Base-by-base conservation (phyloP, 495 filamentous ascomycete genomes). In the Penicillium salamii region DNA sequence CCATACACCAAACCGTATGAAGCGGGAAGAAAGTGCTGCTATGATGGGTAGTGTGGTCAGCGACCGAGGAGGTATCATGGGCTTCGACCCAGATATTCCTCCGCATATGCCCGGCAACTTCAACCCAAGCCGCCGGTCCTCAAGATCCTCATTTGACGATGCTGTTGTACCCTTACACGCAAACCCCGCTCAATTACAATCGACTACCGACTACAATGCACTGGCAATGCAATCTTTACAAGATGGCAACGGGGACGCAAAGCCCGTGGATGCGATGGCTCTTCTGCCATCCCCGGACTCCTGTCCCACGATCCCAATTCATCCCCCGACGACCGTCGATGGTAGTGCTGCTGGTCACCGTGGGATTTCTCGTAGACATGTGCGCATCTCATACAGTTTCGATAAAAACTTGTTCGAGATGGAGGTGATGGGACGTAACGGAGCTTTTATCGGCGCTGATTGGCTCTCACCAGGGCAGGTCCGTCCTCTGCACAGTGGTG, bases 331-430 rank as follows among this genome's bases (percentile, higher is more conserved):
- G 5, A 83, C 83, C 24, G 71, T 78, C 35, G 78, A 77, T 42
- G 80, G 78, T 40, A 83, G 71, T 40, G 86, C 86, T 44, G 84
- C 81, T 19, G 74, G 76, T 3, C 73, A 82, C 35, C 80, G 78
- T 44, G 72, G 74, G 12, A 97, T 97, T 29, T 96, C 91, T 5
- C 80, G 92, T 32, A 77, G 87, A 60, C 93, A 98, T 65, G 80
- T 91, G 29, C 86, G 83, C 58, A 91, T 98, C 44, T 68, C 81
- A 11, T 97, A 89, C 65, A 91, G 92, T 57, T 83, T 84, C 50
- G 78, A 83, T 17, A 79, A 78, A 52, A 78, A 84, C 45, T 65
- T 84, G 12, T 98, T 91, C 51, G 85, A 95, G 60, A 81, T 93
- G 57, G 76, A 86, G 32, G 83, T 95, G 3, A 71, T 92, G 57